phyloP scores from a whole-genome alignment of 352 stramenopile genomes.

The Discostella stelligera region DNA sequence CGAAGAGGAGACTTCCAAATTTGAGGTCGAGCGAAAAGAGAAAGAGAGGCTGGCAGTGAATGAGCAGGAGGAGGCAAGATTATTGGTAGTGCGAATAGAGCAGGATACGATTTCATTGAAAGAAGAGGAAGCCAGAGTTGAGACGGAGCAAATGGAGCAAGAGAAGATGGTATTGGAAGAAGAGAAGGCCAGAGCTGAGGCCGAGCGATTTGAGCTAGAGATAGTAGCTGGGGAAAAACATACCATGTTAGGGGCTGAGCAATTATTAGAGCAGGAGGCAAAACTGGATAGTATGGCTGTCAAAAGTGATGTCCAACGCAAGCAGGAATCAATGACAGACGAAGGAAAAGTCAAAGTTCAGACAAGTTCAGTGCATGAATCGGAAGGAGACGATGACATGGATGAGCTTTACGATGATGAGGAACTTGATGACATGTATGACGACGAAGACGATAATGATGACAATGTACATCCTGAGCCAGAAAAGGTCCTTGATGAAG shows the following conservation, averaged over 20 bases:
- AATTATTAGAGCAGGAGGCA: not conserved
- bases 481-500: conserved; percentile 14
- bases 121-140: too few species aligned
- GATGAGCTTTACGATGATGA: conserved; percentile 32
- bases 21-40: too few species aligned
- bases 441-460: conserved; percentile 26
- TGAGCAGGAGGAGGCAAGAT: too few species aligned
- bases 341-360: not conserved
- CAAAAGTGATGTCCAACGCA: not conserved
- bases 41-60: too few species aligned
- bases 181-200: not conserved
- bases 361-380: not conserved
- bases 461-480: conserved; percentile 11
- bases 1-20: too few species aligned
- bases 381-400: conserved; percentile 1
- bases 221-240: not conserved
- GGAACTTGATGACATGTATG: conserved; percentile 29
- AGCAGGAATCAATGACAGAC: conserved; percentile 8
- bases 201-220: not conserved
- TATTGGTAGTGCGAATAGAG: too few species aligned
- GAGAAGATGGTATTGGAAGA: not conserved
- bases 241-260: not conserved
- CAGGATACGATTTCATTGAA: too few species aligned
- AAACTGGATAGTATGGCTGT: conserved; percentile 1
- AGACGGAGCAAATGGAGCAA: not conserved